Base-by-base conservation (phyloP, 345 rosid species). In the Melaleuca quinquenervia region DNA sequence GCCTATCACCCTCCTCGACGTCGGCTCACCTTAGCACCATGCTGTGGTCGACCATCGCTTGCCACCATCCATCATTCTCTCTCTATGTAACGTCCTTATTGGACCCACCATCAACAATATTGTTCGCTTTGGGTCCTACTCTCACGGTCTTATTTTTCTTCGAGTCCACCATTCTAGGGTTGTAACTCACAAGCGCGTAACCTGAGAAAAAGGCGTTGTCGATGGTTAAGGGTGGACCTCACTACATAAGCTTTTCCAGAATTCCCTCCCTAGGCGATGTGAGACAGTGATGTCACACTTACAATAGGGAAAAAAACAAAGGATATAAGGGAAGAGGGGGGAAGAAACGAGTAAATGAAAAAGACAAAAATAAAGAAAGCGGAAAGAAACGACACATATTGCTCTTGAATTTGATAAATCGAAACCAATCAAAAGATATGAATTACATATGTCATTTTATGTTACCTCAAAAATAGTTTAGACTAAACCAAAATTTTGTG, bases 21-120 rank as follows among this genome's bases (percentile, higher is more conserved):
- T 32, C 3, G 1, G 0, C 76, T 64, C 45, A 2, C 76, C 76
- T 32, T 0, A 32, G 45, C 6, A 5, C 45, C 24, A 0, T 9
- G 12, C 45, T 16, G 45, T 0, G 32, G 76, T 45, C 29, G 24
- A 6, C 45, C 1, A 11, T 32, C 22, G 0, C 0, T 32, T 2
- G 24, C 18, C 21, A 45, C 45, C 76, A 64, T 0, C 76, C 45
- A 32, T 64, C 76, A 32, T 21, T 21, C 26, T 54, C 58, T 21
- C 1, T 64, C 76, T 64, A n/a, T n/a, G n/a, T n/a, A n/a, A n/a
- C n/a, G n/a, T n/a, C n/a, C n/a, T n/a, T n/a, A n/a, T n/a, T n/a
- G n/a, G n/a, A n/a, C n/a, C n/a, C n/a, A n/a, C n/a, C n/a, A n/a
- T n/a, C n/a, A n/a, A n/a, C n/a, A n/a, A n/a, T n/a, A n/a, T n/a